Base-by-base conservation (phyloP, 2,329 filamentous ascomycete species). In the Neoarthrinium moseri region DNA sequence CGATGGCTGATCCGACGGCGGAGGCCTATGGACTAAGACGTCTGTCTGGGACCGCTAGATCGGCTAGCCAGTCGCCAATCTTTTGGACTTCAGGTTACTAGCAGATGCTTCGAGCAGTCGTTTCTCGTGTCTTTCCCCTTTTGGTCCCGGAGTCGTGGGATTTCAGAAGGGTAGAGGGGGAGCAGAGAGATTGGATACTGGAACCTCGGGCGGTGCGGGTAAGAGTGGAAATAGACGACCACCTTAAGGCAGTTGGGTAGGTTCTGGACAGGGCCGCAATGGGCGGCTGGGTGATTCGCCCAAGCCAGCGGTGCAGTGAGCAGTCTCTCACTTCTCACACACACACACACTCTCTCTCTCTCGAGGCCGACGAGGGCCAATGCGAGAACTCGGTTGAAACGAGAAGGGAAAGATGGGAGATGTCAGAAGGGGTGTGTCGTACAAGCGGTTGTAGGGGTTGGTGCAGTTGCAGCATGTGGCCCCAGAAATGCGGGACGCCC, bases 1-100 rank as follows among this genome's bases (percentile, higher is more conserved):
- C 41, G 41, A 43, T 34, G 23, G 32, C 22, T 44, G 30, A 29
- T 44, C 41, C 23, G 41, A 44, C 27, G 32, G 22, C n/a, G 30
- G 41, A 17, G 40, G 40, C 15, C n/a, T 43, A 22, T 20, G 32
- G n/a, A 44, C 27, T 43, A 22, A 33, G 30, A 43, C 30, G 27
- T 23, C 21, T 44, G n/a, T 22, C 33, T 23, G 41, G 32, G 33
- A 34, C 30, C 30, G 41, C 41, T 34, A 36, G 29, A n/a, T 11
- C n/a, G 26, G 18, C 26, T 22, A 43, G 39, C 39, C 39, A 43
- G 20, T 34, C 15, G 29, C 29, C 39, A 29, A 40, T n/a, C n/a
- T n/a, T 22, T 29, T 20, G 12, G 12, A 43, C 11, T 17, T 30
- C 39, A 12, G 33, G 8, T 43, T 43, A 43, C n/a, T n/a, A n/a